A percentile compares a stretch with the other conserved stretches of the same genome.
Evolutionary conservation across 148 eudicot genomes (phyloP).

Genomic region (Camellia sinensis): DNA sequence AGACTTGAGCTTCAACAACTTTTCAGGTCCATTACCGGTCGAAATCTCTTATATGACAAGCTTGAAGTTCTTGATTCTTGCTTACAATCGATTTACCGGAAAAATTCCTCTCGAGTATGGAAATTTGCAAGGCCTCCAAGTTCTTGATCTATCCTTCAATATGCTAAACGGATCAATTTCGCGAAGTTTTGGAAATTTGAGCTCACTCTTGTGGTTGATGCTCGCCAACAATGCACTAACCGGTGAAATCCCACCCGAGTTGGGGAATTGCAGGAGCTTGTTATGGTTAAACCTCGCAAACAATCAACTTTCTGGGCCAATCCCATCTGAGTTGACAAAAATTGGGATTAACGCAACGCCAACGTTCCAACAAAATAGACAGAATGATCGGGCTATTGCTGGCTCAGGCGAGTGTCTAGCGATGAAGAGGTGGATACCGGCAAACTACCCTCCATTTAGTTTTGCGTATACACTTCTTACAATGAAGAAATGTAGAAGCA

Average conservation of each 20-base stretch:
- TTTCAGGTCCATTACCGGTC: conserved; percentile 67
- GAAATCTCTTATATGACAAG: conserved; percentile 46
- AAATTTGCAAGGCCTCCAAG: conserved; percentile 49
- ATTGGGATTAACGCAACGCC: conserved; percentile 60
- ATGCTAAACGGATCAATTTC: conserved; percentile 63
- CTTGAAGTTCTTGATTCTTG: conserved; percentile 59
- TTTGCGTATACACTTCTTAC: conserved; percentile 68
- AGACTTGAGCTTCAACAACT: conserved; percentile 69
- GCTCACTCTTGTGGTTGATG: conserved; percentile 85
- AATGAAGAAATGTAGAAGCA: conserved; percentile 59
- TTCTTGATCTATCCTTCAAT: conserved; percentile 80
- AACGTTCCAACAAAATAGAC: conserved; percentile 51
- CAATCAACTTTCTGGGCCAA: conserved; percentile 52
- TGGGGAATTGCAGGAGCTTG: conserved; percentile 83
- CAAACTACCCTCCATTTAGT: conserved; percentile 82
- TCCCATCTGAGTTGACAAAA: conserved; percentile 56
- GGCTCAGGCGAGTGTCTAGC: conserved; percentile 76
- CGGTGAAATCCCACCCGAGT: conserved; percentile 67
- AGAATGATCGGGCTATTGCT: conserved; percentile 26
- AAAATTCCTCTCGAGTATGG: conserved; percentile 74
- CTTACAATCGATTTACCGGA: conserved; percentile 63
- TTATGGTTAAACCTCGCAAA: conserved; percentile 78
- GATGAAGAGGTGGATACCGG: conserved; percentile 90
- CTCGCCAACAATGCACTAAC: conserved; percentile 71
- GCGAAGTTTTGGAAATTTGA: conserved; percentile 56